A percentile compares a stretch with the other conserved stretches of the same genome.
phyloP scores from a whole-genome alignment of 1,139 yeast genomes.

The Debaryomycetaceae sp. region DNA sequence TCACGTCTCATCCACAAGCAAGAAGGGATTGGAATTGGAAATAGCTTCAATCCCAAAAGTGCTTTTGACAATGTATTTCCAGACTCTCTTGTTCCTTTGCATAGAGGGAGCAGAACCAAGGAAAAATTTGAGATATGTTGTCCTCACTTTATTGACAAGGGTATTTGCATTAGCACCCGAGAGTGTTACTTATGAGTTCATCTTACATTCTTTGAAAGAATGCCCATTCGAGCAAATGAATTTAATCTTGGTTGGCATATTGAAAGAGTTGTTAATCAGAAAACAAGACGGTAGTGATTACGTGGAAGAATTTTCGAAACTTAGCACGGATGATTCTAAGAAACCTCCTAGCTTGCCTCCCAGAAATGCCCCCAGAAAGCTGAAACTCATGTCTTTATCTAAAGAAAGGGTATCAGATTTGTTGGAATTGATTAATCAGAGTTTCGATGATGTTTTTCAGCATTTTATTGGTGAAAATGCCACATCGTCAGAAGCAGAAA shows the following conservation, averaged over 20 bases:
- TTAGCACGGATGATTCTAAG: constrained; percentile 1
- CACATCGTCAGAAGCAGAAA: constrained; percentile 7
- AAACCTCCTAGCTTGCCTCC: constrained; percentile 18
- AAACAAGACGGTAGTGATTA: constrained; percentile 9
- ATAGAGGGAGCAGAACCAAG: constrained; percentile 5
- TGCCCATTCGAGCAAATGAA: constrained; percentile 68
- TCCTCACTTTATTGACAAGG: constrained; percentile 52
- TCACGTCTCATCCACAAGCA: constrained; percentile 16
- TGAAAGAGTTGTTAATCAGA: constrained; percentile 57
- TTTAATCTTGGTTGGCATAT: constrained; percentile 58
- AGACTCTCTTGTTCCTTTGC: constrained; percentile 27
- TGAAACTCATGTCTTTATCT: constrained; percentile 21
- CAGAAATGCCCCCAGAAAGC: constrained; percentile 19
- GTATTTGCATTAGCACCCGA: constrained; percentile 57
- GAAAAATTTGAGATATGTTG: constrained; percentile 24
- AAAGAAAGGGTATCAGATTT: constrained; percentile 37
- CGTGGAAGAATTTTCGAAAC: constrained; percentile 5
- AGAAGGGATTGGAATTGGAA: constrained; percentile 24
- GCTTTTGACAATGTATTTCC: constrained; percentile 32
- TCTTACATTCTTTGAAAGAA: constrained; percentile 59
- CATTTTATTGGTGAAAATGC: constrained; percentile 4
- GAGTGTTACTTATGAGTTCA: constrained; percentile 53
- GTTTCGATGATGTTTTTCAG: constrained; percentile 30
- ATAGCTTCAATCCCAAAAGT: constrained; percentile 29
- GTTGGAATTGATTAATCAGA: constrained; percentile 31